Percentiles rank a stretch among this genome's conserved stretches.
Conservation (phyloP, 257 asterid genomes). For the Echium plantagineum region DNA sequence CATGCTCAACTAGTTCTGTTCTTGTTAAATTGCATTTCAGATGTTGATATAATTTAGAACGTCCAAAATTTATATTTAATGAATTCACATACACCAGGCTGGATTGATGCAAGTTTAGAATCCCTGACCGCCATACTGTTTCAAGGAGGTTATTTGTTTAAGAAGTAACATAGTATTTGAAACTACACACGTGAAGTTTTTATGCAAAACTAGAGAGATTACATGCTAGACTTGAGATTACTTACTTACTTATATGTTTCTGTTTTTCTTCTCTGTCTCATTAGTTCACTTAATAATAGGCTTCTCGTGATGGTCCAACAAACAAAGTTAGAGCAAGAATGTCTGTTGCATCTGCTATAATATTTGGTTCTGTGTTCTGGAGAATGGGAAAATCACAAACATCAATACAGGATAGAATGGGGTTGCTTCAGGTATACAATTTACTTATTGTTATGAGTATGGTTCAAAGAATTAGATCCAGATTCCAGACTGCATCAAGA, state of each 20-base stretch:
- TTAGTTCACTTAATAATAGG: slow-evolving; percentile 24
- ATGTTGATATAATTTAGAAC: no score
- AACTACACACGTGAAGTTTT: no score
- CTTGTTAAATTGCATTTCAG: no score
- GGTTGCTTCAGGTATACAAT: slow-evolving; percentile 77
- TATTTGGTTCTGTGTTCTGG: slow-evolving; percentile 98
- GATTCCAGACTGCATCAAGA: neutral
- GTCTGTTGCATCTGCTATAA: slow-evolving; percentile 91
- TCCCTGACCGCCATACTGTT: no score
- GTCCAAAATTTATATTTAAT: no score
- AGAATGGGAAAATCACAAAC: slow-evolving; percentile 94
- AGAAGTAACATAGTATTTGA: no score
- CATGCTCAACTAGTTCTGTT: no score
- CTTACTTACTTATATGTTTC: neutral
- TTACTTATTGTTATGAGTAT: neutral
- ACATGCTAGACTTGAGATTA: no score
- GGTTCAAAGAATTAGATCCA: neutral
- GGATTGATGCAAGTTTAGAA: no score
- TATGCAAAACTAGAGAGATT: no score
- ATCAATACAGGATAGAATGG: slow-evolving; percentile 92
- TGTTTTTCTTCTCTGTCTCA: slow-evolving; percentile 16
- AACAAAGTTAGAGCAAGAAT: slow-evolving; percentile 91
- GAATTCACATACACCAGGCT: no score
- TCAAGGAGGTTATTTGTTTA: no score
- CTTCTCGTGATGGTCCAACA: slow-evolving; percentile 98